Base-by-base conservation (phyloP, 352 stramenopile genomes). In the Phytophthora agathidicida region DNA sequence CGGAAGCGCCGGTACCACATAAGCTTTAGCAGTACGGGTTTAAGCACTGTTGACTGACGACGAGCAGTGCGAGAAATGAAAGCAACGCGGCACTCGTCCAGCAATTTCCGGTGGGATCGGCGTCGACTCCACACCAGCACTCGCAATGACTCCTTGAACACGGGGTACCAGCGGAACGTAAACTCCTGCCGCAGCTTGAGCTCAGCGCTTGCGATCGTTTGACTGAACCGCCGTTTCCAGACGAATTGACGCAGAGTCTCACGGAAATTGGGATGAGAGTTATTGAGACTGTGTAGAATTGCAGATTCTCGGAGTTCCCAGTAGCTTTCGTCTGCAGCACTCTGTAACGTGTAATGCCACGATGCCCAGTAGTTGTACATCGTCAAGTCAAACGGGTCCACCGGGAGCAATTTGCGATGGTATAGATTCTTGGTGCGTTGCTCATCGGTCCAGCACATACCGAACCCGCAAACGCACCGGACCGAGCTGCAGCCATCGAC, bases 401-500 rank as follows among this genome's bases (percentile, higher is more conserved):
- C 65, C 1, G 68, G 68, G 8, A 81, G 26, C 10, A 80, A 33
- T 9, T 64, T 51, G 2, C 63, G 66, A 13, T 45, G 50, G 31
- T 63, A 6, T 14, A 50, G 54, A n/a, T 65, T 39, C 1, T 50
- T 65, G 2, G 57, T 38, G 5, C 14, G 28, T 16, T 66, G 24
- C 30, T 80, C 73, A 0, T 64, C 13, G 1, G 5, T 14, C 76
- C 76, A 83, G 7, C 23, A n/a, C 58, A 86, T 77, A n/a, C 1
- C 9, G 41, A 76, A 74, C 3, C 54, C 71, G 17, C 72, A 86
- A n/a, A 58, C 30, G 41, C 75, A 85, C 27, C 50, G 53, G 35
- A 86, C 75, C 9, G 28, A 59, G 38, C 63, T 53, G 39, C 75
- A 86, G 1, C 69, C 72, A 22, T 86, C 75, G 16, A 83, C 69